Percentiles rank a stretch among this genome's conserved stretches.
phyloP scores from a whole-genome alignment of 1,284 basidiomycete genomes.

The Macrocystidia cucumis region DNA sequence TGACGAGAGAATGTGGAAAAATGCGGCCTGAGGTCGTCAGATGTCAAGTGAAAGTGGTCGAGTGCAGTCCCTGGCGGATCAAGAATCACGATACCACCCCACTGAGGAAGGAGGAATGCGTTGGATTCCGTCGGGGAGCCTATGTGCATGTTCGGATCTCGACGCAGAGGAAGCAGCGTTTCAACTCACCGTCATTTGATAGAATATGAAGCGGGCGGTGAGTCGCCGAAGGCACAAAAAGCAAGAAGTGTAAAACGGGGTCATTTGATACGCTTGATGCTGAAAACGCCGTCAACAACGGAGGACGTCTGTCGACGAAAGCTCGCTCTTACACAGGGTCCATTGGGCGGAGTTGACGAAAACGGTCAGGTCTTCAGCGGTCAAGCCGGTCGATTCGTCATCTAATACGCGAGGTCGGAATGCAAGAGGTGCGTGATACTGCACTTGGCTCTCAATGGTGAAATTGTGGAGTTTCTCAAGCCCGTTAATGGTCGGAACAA shows the following conservation, averaged over 20 bases:
- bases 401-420: conserved; percentile 54
- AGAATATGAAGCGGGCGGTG: conserved; percentile 72
- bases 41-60: conserved; percentile 27
- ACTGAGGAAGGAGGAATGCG: conserved; percentile 91
- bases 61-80: conserved; percentile 40
- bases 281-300: conserved; percentile 17
- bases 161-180: conserved; percentile 2
- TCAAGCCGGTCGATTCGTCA: conserved; percentile 46
- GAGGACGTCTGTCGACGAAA: conserved; percentile 5
- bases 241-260: conserved; percentile 87
- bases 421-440: conserved; percentile 86
- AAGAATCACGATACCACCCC: conserved; percentile 85
- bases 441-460: conserved; percentile 90
- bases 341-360: conserved; percentile 97
- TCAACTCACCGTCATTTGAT: conserved; percentile 40
- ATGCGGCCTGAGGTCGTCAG: conserved; percentile 38
- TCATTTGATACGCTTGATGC: conserved; percentile 83
- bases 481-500: conserved; percentile 57
- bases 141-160: conserved; percentile 30
- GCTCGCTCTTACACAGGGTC: conserved; percentile 78
- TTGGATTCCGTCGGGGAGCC: conserved; percentile 38
- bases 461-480: conserved; percentile 78
- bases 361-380: conserved; percentile 76
- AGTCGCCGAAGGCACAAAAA: conserved; percentile 75
- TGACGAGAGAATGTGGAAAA: conserved; percentile 75